Percentiles rank a stretch among this genome's conserved stretches.
Evolutionary conservation across 345 rosid species (phyloP).

Genomic region (Hypericum androsaemum): DNA sequence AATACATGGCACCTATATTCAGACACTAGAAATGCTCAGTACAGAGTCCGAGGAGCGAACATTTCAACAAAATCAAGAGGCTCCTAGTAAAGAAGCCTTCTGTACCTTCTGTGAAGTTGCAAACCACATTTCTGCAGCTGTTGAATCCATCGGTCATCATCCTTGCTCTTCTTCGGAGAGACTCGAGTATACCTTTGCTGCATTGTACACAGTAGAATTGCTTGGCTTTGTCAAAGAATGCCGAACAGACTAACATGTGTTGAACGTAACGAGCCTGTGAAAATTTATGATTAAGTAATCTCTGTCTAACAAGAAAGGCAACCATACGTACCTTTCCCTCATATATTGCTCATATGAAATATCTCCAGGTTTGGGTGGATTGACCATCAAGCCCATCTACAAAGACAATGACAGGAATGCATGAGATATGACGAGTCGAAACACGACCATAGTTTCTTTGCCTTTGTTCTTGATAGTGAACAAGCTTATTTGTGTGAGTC

Average conservation of each 20-base stretch:
- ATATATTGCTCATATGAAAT: conserved; percentile 68
- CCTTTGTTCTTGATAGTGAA: no score
- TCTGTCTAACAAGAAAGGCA: conserved; percentile 5
- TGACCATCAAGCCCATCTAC: conserved; percentile 97
- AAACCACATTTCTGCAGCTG: conserved; percentile 90
- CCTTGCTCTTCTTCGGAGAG: conserved; percentile 83
- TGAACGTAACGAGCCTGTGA: no score
- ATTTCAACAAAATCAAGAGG: background rate
- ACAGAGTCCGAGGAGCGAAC: background rate
- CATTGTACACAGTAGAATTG: conserved; percentile 3
- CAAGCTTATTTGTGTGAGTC: no score
- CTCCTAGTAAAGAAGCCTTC: background rate
- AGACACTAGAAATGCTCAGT: background rate
- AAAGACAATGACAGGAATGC: conserved; percentile 9
- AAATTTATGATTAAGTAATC: no score
- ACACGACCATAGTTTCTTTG: background rate
- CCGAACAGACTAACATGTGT: no score
- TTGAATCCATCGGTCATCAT: conserved; percentile 98
- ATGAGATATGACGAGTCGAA: background rate
- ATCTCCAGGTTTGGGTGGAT: conserved; percentile 90
- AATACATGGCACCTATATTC: conserved; percentile 89
- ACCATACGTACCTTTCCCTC: conserved; percentile 67
- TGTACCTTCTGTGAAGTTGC: conserved; percentile 95
- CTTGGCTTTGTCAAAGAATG: no score
- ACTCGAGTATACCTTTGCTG: conserved; percentile 88